Evolutionary conservation across 139 green algal genomes (phyloP), one percentile per base, ranked within the genome.

Genomic region (Haematococcus sp.): DNA sequence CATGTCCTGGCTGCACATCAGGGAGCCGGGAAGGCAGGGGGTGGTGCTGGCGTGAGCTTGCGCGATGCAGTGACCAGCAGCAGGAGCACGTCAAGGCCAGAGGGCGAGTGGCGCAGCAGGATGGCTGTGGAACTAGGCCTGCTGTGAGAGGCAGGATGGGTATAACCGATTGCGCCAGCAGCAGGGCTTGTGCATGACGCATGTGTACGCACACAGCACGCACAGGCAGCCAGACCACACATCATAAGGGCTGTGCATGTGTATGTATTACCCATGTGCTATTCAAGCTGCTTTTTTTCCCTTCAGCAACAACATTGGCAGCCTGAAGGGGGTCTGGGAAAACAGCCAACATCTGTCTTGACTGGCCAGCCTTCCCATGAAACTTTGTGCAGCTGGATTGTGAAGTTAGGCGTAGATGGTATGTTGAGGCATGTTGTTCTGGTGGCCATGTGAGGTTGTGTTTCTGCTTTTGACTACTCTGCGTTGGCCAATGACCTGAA

Each of bases 1-100:
- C 60, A 59, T 27, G 40, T 76, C 44, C 32, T 81, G 59, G 23
- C 63, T 40, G 17, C 63, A 25, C 22, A 35, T 35, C 35, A 56
- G 40, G 35, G 35, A 58, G 17, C 35, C 32, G 35, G 16, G 4
- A 16, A n/a, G 9, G 4, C 11, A 34, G 4, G n/a, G 19, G 58
- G 11, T 19, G n/a, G 58, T 3, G 23, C 58, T 65, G 25, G 58
- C 58, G 20, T 34, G 11, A 34, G 58, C 25, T 3, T 22, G 19
- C 11, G 58, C 58, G 25, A 52, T 49, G 31, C 60, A 35, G 58
- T 15, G 16, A 31, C 7, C 61, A 28, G 61, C 61, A 27, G 61
- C 61, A 52, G 61, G 2, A 30, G 61, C 61, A 52, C 25, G 11
- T 3, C 7, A 58, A 7, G 40, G 35, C 35, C 52, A 4, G 32